Conservation (phyloP, 2,329 filamentous ascomycete genomes). For the Colletotrichum acutatum region DNA sequence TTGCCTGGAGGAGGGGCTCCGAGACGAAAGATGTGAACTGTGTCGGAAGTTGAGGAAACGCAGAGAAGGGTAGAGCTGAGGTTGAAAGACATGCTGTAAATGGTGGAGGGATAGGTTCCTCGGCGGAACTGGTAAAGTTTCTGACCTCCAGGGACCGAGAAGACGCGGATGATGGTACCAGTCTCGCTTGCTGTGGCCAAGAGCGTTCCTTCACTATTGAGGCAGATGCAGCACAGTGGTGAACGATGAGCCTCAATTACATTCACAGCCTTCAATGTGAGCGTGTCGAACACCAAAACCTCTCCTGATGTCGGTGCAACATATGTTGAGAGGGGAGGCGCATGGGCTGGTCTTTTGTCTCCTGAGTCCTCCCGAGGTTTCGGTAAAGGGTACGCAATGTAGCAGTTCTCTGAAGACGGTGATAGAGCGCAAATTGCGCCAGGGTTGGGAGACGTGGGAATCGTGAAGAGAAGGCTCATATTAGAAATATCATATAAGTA, state of each 20-base stretch:
- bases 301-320: conserved; percentile 89
- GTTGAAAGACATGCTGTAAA: conserved; percentile 99
- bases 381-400: conserved; percentile 91
- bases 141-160: conserved; percentile 88
- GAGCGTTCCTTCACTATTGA: conserved; percentile 92
- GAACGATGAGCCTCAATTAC: conserved; percentile 96
- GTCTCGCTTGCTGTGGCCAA: conserved; percentile 97
- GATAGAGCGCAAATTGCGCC: conserved; percentile 92
- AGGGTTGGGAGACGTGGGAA: conserved; percentile 93
- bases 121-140: conserved; percentile 97
- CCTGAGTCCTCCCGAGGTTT: conserved; percentile 72
- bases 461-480: conserved; percentile 94
- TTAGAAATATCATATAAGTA: conserved; percentile 99
- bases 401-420: conserved; percentile 95
- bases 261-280: conserved; percentile 91
- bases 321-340: conserved; percentile 82
- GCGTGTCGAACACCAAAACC: conserved; percentile 90
- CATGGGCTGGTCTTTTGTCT: conserved; percentile 77
- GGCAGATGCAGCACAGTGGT: conserved; percentile 86
- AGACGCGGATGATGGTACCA: conserved; percentile 96
- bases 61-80: conserved; percentile 91
- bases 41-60: conserved; percentile 96
- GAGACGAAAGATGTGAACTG: conserved; percentile 94
- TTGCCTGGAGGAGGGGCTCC: conserved; percentile 55
- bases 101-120: conserved; percentile 93